Percentiles rank a stretch among this genome's conserved stretches.
These are phyloP conservation scores for Fusarium sp. DNA, from an alignment of 2,329 filamentous ascomycete species.

Conservation along the genomic window DNA sequence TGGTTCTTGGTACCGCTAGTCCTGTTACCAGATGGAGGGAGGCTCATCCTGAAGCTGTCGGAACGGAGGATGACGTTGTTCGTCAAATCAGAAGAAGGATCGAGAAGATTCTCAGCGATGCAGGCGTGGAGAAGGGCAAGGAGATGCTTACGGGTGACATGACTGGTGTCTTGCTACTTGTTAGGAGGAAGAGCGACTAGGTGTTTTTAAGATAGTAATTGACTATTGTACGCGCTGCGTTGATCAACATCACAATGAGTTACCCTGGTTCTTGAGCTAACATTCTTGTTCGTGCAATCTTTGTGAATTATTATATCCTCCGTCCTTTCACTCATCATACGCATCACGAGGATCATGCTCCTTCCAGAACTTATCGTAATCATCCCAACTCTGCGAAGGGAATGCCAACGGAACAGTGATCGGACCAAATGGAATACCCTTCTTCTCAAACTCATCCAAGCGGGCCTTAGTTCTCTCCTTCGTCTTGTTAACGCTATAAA, in stretches of 20 bases:
- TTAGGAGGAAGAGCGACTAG: not conserved
- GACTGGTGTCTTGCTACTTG: not conserved
- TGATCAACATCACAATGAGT: not conserved
- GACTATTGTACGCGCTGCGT: not conserved
- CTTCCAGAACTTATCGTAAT: constrained; percentile 52
- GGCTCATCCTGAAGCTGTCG: not conserved
- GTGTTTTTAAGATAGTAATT: rapidly evolving
- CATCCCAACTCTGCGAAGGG: constrained; percentile 57
- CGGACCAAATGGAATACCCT: constrained; percentile 57
- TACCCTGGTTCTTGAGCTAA: not conserved
- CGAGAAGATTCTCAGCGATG: not conserved
- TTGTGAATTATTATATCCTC: not conserved
- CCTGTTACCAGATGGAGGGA: not conserved
- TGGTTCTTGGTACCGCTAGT: not conserved
- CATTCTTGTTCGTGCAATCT: not conserved
- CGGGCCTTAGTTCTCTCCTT: constrained; percentile 57
- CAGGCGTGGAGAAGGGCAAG: not conserved
- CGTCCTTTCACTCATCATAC: constrained; percentile 3
- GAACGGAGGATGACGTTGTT: not conserved
- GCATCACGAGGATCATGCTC: constrained; percentile 42
- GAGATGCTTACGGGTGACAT: not conserved
- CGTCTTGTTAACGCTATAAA: constrained; percentile 69
- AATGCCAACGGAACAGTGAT: constrained; percentile 63
- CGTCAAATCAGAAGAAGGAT: not conserved
- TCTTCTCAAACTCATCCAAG: constrained; percentile 60